phyloP scores from a whole-genome alignment of 2,329 filamentous ascomycete genomes.

The Monosporascus ibericus region DNA sequence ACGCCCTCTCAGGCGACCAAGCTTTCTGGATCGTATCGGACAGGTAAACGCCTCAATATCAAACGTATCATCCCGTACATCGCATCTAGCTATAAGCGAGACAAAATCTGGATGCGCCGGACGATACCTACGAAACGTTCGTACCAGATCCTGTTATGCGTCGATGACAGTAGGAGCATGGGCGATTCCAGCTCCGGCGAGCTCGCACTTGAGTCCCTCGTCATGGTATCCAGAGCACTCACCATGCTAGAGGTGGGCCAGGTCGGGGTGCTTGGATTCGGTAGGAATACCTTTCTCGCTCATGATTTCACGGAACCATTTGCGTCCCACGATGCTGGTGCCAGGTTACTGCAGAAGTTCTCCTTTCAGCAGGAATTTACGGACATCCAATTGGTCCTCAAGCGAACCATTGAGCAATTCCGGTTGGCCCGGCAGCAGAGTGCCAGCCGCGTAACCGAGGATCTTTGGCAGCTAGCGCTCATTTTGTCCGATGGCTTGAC shows the following conservation, averaged over 20 bases:
- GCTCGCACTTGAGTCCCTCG: slow-evolving; percentile 88
- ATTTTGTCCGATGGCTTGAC: slow-evolving; percentile 93
- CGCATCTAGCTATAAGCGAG: slow-evolving; percentile 93
- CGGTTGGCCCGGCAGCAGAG: slow-evolving; percentile 63
- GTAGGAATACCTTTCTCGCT: slow-evolving; percentile 73
- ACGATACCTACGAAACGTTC: slow-evolving; percentile 85
- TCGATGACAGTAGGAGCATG: slow-evolving; percentile 96
- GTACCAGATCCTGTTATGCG: slow-evolving; percentile 95
- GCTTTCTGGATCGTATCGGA: slow-evolving; percentile 92
- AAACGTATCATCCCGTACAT: slow-evolving; percentile 99
- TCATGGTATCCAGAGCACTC: slow-evolving; percentile 80
- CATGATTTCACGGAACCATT: slow-evolving; percentile 83
- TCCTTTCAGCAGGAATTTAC: slow-evolving; percentile 81
- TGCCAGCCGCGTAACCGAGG: slow-evolving; percentile 44
- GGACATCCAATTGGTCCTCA: slow-evolving; percentile 74
- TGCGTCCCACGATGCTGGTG: slow-evolving; percentile 68
- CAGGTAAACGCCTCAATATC: slow-evolving; percentile 96
- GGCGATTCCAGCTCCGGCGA: slow-evolving; percentile 68
- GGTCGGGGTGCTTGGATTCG: slow-evolving; percentile 87
- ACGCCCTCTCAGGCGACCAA: slow-evolving; percentile 93
- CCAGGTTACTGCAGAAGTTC: slow-evolving; percentile 78
- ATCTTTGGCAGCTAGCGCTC: slow-evolving; percentile 92
- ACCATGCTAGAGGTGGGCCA: slow-evolving; percentile 93
- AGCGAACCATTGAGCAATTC: slow-evolving; percentile 75
- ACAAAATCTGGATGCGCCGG: slow-evolving; percentile 99